phyloP scores from a whole-genome alignment of 176 grass and related monocot genomes.

The Melocanna baccifera region DNA sequence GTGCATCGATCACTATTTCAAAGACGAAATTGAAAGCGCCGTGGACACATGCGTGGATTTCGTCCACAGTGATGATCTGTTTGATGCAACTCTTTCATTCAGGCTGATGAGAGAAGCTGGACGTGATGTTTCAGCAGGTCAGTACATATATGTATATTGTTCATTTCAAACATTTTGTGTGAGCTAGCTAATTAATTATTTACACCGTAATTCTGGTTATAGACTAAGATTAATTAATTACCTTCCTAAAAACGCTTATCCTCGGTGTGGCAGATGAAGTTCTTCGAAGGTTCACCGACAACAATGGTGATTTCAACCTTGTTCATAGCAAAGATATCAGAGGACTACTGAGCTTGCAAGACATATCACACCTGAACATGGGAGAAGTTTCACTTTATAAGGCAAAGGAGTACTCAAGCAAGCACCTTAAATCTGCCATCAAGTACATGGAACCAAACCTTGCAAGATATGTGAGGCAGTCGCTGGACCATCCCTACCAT shows the following conservation, averaged over 20 bases:
- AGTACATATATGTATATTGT: not conserved
- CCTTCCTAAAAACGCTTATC: not conserved
- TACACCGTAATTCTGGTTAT: not conserved
- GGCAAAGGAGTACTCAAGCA: slow-evolving; percentile 54
- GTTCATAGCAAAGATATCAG: slow-evolving; percentile 33
- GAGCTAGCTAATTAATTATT: not conserved
- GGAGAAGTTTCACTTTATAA: slow-evolving; percentile 47
- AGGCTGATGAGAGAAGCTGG: slow-evolving; percentile 49
- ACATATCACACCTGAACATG: slow-evolving; percentile 55
- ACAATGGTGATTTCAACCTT: slow-evolving; percentile 31
- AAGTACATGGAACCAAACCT: slow-evolving; percentile 18
- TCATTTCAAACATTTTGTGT: not conserved
- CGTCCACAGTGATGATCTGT: not conserved
- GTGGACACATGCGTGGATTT: not conserved
- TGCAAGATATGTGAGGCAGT: slow-evolving; percentile 31
- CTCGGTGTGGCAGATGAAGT: not conserved
- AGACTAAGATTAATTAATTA: not conserved
- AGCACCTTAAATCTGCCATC: slow-evolving; percentile 32
- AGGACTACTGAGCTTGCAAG: slow-evolving; percentile 57
- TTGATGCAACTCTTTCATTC: slow-evolving; percentile 31
- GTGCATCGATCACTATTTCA: slow-evolving; percentile 49
- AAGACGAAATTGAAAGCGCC: slow-evolving; percentile 19
- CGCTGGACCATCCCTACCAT: slow-evolving; percentile 65
- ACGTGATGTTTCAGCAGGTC: slow-evolving; percentile 38
- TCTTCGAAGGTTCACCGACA: slow-evolving; percentile 31